These are phyloP conservation scores for Talaromyces sp. DNA, from an alignment of 2,329 filamentous ascomycete genomes.

Conservation along the genomic window DNA sequence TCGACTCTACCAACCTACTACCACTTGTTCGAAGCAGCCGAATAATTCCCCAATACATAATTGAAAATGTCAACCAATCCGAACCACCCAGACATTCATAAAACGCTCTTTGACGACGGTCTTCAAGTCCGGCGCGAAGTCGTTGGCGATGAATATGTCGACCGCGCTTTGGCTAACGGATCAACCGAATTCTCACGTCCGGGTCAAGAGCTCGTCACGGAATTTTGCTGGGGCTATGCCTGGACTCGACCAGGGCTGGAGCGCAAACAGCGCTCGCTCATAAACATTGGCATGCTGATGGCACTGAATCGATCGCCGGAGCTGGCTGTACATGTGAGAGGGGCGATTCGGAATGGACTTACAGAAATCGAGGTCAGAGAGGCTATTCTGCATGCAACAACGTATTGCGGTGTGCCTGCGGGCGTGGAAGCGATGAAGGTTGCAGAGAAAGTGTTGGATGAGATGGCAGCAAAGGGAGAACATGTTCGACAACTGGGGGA, in stretches of 20 bases:
- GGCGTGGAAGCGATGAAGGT: slow-evolving; percentile 51
- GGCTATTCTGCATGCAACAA: slow-evolving; percentile 45
- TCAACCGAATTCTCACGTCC: slow-evolving; percentile 55
- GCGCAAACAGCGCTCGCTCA: slow-evolving; percentile 54
- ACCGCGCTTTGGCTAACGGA: slow-evolving; percentile 50
- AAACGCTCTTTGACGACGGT: slow-evolving; percentile 55
- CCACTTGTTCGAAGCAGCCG: not conserved
- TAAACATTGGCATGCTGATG: slow-evolving; percentile 62
- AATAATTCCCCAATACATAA: not conserved
- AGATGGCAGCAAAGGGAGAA: slow-evolving; percentile 45
- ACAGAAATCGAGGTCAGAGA: slow-evolving; percentile 59
- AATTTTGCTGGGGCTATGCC: slow-evolving; percentile 58
- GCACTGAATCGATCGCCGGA: slow-evolving; percentile 56
- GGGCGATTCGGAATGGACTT: slow-evolving; percentile 58
- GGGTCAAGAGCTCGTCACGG: slow-evolving; percentile 58
- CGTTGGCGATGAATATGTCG: slow-evolving; percentile 57
- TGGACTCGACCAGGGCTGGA: slow-evolving; percentile 60
- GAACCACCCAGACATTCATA: slow-evolving; percentile 41
- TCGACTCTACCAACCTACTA: not conserved
- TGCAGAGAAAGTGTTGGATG: slow-evolving; percentile 46
- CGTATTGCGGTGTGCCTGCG: slow-evolving; percentile 50
- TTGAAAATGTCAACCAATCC: slow-evolving; percentile 35
- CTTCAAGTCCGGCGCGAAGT: slow-evolving; percentile 56
- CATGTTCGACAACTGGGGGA: slow-evolving; percentile 15
- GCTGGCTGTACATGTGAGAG: slow-evolving; percentile 56